Base-by-base conservation (phyloP, 2,329 filamentous ascomycete species). In the Botrytis fabae region DNA sequence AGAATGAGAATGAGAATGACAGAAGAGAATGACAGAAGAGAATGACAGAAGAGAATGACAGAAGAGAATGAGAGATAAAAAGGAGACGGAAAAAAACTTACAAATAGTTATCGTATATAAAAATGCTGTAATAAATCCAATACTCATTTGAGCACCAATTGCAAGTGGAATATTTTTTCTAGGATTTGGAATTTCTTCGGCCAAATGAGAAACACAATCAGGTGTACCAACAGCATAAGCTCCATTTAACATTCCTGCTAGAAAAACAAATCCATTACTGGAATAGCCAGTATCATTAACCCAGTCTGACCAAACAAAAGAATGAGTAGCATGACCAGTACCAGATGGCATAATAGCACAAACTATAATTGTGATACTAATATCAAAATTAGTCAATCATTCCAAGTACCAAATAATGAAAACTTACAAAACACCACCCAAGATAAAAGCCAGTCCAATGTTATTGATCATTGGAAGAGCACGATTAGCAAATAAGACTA, bases 151-250 rank as follows among this genome's bases (percentile, higher is more conserved):
- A 4, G 88, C 82, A 2, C 83, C 82, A 25, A 89, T 85, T 4
- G 84, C 85, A 16, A 86, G 84, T 22, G 89, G 89, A 1, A 89
- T 83, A 74, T 89, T 89, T 38, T 82, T 81, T 66, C 82, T 81
- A 0, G 86, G 85, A 60, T 83, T 78, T 0, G 84, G 89, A 59
- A 91, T 90, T 79, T 92, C 90, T 79, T 92, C 90, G 0, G 89
- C 87, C 59, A 92, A 80, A 78, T 92, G 91, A 1, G 87, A 88
- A 1, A 89, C 87, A 65, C 89, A 88, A 78, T 93, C 91, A 0
- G 90, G 88, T 1, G 88, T 88, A 10, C 90, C 91, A 18, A 93
- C 87, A 62, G 88, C 87, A 79, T 89, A 93, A 4, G 91, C 91
- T 18, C 90, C 91, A 77, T 93, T 93, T 25, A 90, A 82, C 85